Evolutionary conservation across 148 eudicot genomes (phyloP).

Genomic region (Spergularia bocconei): DNA sequence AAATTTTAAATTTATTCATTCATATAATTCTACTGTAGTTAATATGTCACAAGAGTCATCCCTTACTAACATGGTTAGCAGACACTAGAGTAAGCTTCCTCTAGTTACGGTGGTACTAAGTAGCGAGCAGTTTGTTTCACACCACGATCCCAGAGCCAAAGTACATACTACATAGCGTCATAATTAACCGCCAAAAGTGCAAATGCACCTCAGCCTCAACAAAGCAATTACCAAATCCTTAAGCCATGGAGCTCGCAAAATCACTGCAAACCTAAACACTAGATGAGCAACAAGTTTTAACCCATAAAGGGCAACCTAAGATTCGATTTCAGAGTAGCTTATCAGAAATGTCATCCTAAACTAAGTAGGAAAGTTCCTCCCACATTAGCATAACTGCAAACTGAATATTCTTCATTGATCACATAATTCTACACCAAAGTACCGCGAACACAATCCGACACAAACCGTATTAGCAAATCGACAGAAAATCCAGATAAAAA

Average conservation of each 20-base stretch:
- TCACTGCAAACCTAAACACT: no score
- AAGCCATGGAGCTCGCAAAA: background rate
- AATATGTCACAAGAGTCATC: no score
- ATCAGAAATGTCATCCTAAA: no score
- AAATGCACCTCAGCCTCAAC: background rate
- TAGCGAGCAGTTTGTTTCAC: background rate
- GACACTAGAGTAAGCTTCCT: background rate
- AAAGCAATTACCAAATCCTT: background rate
- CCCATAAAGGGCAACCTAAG: no score
- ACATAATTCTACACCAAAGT: background rate
- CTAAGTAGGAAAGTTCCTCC: no score
- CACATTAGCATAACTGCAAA: background rate
- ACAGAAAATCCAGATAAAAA: background rate
- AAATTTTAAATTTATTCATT: no score
- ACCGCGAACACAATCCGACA: background rate
- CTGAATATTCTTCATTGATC: background rate
- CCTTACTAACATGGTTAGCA: no score
- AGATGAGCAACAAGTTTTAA: background rate
- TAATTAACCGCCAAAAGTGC: background rate
- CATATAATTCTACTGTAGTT: no score
- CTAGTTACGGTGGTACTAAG: background rate
- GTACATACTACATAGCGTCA: background rate
- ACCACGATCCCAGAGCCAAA: background rate
- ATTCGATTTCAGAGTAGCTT: no score
- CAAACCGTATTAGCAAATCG: background rate